phyloP scores from a whole-genome alignment of 1,284 basidiomycete species.

The Volvariella surrecta region DNA sequence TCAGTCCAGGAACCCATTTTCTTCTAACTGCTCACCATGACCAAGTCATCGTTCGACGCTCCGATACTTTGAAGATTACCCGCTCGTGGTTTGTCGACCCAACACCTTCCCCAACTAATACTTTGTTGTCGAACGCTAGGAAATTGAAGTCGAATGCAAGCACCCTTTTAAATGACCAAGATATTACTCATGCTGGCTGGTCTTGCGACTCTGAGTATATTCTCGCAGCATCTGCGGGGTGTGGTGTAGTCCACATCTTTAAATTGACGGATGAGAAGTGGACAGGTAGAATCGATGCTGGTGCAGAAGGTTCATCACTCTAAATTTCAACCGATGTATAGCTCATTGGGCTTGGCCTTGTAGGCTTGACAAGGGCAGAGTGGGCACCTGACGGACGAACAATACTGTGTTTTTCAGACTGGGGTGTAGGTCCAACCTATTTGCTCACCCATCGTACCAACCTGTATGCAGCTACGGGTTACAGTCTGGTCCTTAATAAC shows the following conservation, averaged over 20 bases:
- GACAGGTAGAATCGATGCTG: conserved; percentile 63
- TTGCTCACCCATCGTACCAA: conserved; percentile 2
- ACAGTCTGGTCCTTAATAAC: conserved; percentile 73
- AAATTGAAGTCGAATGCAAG: conserved; percentile 10
- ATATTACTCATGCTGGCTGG: conserved; percentile 74
- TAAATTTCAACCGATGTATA: not conserved
- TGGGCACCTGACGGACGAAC: conserved; percentile 80
- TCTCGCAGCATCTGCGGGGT: conserved; percentile 61
- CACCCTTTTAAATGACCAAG: conserved; percentile 18
- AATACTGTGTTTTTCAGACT: conserved; percentile 81
- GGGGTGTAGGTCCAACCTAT: conserved; percentile 56
- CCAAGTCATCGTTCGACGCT: conserved; percentile 62
- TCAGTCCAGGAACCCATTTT: conserved; percentile 70
- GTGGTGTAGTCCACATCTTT: conserved; percentile 60
- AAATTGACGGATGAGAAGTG: conserved; percentile 70
- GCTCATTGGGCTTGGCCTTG: not conserved
- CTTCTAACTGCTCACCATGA: conserved; percentile 67
- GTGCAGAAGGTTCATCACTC: conserved; percentile 52
- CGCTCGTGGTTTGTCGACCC: conserved; percentile 61
- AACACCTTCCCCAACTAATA: conserved; percentile 36
- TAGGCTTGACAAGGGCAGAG: conserved; percentile 68
- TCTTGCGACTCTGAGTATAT: conserved; percentile 79
- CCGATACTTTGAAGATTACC: conserved; percentile 69
- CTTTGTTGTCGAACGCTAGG: conserved; percentile 24
- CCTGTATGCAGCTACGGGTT: conserved; percentile 55